phyloP scores from a whole-genome alignment of 2,329 filamentous ascomycete species.

The Juglanconis oblonga region DNA sequence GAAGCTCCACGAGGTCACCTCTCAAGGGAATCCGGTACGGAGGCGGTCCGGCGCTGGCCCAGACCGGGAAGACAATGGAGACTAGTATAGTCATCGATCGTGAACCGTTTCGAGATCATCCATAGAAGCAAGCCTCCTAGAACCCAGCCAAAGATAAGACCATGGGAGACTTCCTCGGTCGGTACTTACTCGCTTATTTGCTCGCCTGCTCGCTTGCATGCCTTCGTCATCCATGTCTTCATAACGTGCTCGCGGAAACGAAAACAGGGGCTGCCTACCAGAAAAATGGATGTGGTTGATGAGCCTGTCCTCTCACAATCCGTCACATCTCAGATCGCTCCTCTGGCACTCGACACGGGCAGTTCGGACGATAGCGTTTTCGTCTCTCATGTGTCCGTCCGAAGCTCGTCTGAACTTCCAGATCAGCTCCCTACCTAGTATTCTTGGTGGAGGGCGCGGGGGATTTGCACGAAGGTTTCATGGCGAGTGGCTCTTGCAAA shows the following conservation, averaged over 20 bases:
- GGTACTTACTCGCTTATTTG: not conserved
- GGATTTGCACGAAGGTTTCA: not conserved
- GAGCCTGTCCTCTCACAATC: too few species aligned
- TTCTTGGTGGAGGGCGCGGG: not conserved
- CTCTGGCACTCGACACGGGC: too few species aligned
- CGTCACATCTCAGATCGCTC: too few species aligned
- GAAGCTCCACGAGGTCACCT: not conserved
- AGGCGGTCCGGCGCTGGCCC: not conserved
- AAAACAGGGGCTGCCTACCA: too few species aligned
- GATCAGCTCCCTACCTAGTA: too few species aligned
- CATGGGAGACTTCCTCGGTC: not conserved
- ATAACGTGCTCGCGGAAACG: too few species aligned
- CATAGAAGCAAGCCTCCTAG: not conserved
- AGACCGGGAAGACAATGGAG: not conserved
- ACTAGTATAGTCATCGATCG: not conserved
- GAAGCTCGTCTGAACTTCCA: not conserved
- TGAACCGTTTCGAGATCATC: not conserved
- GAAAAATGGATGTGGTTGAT: too few species aligned
- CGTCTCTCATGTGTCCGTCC: not conserved
- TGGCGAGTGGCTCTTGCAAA: not conserved
- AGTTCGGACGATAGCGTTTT: too few species aligned
- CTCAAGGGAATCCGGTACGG: not conserved
- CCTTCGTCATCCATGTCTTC: too few species aligned
- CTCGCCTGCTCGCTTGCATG: too few species aligned
- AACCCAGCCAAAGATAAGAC: not conserved